These are phyloP conservation scores for Podaxis sp. DNA, from an alignment of 768 basidiomycete genomes.

Conservation along the genomic window DNA sequence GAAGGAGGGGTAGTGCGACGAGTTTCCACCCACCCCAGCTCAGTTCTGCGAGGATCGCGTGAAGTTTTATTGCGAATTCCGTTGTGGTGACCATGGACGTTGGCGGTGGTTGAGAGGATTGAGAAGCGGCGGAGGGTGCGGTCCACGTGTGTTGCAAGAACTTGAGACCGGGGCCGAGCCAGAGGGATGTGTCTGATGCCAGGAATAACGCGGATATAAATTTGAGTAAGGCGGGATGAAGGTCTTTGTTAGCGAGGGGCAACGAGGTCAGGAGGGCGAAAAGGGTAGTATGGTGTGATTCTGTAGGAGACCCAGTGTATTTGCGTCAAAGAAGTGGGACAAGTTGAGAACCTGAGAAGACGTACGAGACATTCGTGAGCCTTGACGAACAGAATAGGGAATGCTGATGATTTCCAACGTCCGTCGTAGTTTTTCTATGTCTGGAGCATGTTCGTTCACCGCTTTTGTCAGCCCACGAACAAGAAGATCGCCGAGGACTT, in stretches of 20 bases:
- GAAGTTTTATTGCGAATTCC: constrained; percentile 52
- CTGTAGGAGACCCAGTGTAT: constrained; percentile 21
- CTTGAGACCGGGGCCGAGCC: constrained; percentile 54
- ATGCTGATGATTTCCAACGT: constrained; percentile 58
- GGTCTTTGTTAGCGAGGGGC: constrained; percentile 23
- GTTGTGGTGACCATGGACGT: constrained; percentile 20
- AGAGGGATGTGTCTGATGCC: constrained; percentile 46
- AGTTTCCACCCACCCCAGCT: constrained; percentile 80
- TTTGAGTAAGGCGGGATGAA: constrained; percentile 36
- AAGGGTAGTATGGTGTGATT: constrained; percentile 34
- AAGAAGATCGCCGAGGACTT: constrained; percentile 53
- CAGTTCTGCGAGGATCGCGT: constrained; percentile 61
- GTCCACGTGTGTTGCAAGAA: constrained; percentile 55
- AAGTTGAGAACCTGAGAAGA: constrained; percentile 17
- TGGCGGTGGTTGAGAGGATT: background rate
- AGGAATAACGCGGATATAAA: constrained; percentile 39
- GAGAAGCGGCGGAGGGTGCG: background rate
- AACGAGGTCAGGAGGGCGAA: constrained; percentile 31
- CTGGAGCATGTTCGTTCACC: constrained; percentile 16
- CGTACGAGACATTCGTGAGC: constrained; percentile 66
- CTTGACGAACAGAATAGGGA: constrained; percentile 64
- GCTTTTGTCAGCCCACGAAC: constrained; percentile 35
- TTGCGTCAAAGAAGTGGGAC: background rate
- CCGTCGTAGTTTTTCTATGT: constrained; percentile 43
- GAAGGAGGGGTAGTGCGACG: constrained; percentile 58